These are phyloP conservation scores for Lepidium africanum DNA, from an alignment of 345 rosid species.

Conservation along the genomic window DNA sequence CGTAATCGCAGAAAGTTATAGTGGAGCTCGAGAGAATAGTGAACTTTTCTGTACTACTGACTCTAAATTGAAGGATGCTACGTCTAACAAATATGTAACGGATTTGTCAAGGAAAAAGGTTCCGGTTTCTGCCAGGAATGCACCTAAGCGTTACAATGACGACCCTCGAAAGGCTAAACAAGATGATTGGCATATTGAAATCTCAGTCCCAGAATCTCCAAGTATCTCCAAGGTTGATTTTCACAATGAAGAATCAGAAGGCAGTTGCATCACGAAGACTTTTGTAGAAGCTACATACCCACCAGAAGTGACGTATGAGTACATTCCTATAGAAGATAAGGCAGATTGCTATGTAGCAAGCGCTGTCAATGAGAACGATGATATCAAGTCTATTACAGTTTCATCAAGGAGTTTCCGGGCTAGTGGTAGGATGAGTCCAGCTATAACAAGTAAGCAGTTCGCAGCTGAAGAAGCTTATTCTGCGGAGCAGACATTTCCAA, in stretches of 20 bases:
- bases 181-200: constrained; percentile 75
- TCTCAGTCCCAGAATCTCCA: constrained; percentile 51
- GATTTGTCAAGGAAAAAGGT: constrained; percentile 43
- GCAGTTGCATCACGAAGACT: constrained; percentile 61
- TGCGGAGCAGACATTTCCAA: constrained; percentile 39
- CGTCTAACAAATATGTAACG: constrained; percentile 35
- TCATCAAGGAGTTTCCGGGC: constrained; percentile 39
- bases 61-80: constrained; percentile 38
- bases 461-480: constrained; percentile 37
- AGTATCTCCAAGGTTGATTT: constrained; percentile 30
- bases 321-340: constrained; percentile 50
- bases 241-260: constrained; percentile 77
- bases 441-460: constrained; percentile 36
- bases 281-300: constrained; percentile 40
- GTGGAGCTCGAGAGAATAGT: constrained; percentile 44
- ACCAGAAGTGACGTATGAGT: constrained; percentile 47
- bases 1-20: constrained; percentile 48
- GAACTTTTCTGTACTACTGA: constrained; percentile 49
- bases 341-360: constrained; percentile 53
- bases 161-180: constrained; percentile 39
- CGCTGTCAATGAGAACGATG: constrained; percentile 34
- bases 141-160: constrained; percentile 36
- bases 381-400: constrained; percentile 44
- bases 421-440: constrained; percentile 32
- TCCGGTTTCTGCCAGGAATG: constrained; percentile 48